Evolutionary conservation across 192 early-diverging fungal genomes (phyloP).

Genomic region (Coemansia sp.): DNA sequence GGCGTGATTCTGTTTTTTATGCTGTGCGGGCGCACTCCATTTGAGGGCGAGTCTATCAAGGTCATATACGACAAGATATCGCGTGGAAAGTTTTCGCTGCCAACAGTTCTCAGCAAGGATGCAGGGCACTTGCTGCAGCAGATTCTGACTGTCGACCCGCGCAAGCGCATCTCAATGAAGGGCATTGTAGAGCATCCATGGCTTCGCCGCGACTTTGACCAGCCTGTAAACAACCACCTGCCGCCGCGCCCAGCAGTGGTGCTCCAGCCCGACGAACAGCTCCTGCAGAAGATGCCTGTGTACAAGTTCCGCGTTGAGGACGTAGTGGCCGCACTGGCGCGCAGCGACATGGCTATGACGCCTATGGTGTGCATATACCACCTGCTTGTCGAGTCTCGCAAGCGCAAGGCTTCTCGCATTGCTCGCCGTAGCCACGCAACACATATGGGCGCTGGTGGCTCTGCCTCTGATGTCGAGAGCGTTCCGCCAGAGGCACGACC

Average conservation of each 20-base stretch:
- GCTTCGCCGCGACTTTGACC: constrained; percentile 70
- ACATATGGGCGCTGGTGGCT: constrained; percentile 18
- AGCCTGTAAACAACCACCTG: constrained; percentile 64
- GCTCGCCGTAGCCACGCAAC: constrained; percentile 45
- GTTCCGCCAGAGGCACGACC: constrained; percentile 18
- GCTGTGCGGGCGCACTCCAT: constrained; percentile 80
- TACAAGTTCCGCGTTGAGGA: constrained; percentile 39
- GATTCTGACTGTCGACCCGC: constrained; percentile 73
- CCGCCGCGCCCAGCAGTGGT: constrained; percentile 57
- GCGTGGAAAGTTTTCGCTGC: constrained; percentile 61
- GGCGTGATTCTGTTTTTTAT: constrained; percentile 84
- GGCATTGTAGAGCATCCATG: constrained; percentile 73
- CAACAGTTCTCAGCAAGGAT: constrained; percentile 57
- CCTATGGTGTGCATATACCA: constrained; percentile 53
- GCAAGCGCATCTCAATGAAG: constrained; percentile 63
- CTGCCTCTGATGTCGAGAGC: constrained; percentile 9
- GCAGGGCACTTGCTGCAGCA: constrained; percentile 65
- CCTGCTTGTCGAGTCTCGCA: constrained; percentile 42
- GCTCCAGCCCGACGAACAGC: constrained; percentile 41
- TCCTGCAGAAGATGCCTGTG: constrained; percentile 47
- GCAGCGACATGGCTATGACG: constrained; percentile 39
- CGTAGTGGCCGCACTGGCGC: constrained; percentile 35
- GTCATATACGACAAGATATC: constrained; percentile 84
- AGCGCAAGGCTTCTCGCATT: constrained; percentile 40
- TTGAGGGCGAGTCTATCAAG: constrained; percentile 82